Evolutionary conservation across 1,139 yeast species (phyloP), one percentile per base, ranked within the genome.

Genomic region (Debaryomycetaceae sp.): DNA sequence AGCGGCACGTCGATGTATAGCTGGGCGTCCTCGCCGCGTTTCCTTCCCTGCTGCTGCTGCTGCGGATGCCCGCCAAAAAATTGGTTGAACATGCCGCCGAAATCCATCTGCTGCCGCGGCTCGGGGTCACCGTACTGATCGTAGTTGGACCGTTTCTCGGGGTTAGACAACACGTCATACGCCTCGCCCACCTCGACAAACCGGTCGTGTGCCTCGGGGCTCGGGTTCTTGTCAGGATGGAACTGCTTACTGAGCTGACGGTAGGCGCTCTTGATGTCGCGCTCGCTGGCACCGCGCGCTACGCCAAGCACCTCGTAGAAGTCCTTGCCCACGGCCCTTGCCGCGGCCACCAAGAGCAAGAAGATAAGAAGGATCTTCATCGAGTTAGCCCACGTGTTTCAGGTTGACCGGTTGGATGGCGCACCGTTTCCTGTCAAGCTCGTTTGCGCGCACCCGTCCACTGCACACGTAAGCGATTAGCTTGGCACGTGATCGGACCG

Each of bases 151-250:
- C 85, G 73, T 56, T 86, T 84, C 34, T 83, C 84, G 10, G 72
- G 58, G 51, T 89, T 89, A 37, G 80, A 74, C 39, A 91, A 69
- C 9, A 88, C 85, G 39, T 89, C 97, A 53, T 91, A 91, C 0
- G 97, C 97, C 45, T 83, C 95, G 6, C 96, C 95, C 18, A 91
- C 75, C 53, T 88, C 95, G 32, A 91, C 80, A 56, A 88, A 91
- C 56, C 75, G 81, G 35, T 82, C 81, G 42, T 84, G 89, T 2
- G 96, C 95, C 25, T 72, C 81, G 15, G 84, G 91, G 42, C 81
- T 76, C 4, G 68, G 82, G 49, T 91, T 91, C 62, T 93, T 91
- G 56, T 91, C 98, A 1, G 98, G 98, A 51, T 91, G 98, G 56
- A 75, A 88, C 49, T 84, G 85, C 54, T 88, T 83, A 43, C 93